Evolutionary conservation across 495 filamentous ascomycete species (phyloP).

Genomic region (Neurospora sp.): DNA sequence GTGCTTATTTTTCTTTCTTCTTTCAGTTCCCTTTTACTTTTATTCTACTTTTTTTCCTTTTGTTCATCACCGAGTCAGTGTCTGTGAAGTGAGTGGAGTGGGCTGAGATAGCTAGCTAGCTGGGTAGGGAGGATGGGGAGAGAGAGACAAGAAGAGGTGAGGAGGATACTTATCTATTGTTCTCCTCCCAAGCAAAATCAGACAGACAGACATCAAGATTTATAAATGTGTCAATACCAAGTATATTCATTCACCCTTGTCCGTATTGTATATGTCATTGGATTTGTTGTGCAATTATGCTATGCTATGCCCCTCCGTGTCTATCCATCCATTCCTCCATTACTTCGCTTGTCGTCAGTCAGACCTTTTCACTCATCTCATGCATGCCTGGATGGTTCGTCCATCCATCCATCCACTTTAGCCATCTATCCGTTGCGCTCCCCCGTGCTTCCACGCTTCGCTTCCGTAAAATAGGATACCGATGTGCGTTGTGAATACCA

Average conservation of each 20-base stretch:
- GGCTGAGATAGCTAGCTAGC: constrained; percentile 13
- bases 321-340: not conserved
- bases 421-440: not conserved
- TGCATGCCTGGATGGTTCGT: not conserved
- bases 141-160: too few species aligned
- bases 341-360: not conserved
- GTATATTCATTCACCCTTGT: not conserved
- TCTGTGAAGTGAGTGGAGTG: constrained; percentile 8
- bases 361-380: not conserved
- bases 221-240: not conserved
- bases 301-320: not conserved
- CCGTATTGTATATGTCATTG: not conserved
- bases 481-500: too few species aligned
- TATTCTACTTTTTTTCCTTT: constrained; percentile 9
- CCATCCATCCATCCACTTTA: not conserved
- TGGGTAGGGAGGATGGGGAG: constrained; percentile 7
- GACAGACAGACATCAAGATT: not conserved
- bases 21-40: constrained; percentile 8
- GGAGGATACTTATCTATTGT: constrained; percentile 15
- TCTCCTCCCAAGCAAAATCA: not conserved
- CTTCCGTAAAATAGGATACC: too few species aligned
- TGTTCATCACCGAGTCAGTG: constrained; percentile 4
- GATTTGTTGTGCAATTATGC: not conserved
- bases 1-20: not conserved
- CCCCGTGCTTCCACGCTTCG: too few species aligned